phyloP scores from a whole-genome alignment of 2,329 filamentous ascomycete genomes.

The Metarhizium album region DNA sequence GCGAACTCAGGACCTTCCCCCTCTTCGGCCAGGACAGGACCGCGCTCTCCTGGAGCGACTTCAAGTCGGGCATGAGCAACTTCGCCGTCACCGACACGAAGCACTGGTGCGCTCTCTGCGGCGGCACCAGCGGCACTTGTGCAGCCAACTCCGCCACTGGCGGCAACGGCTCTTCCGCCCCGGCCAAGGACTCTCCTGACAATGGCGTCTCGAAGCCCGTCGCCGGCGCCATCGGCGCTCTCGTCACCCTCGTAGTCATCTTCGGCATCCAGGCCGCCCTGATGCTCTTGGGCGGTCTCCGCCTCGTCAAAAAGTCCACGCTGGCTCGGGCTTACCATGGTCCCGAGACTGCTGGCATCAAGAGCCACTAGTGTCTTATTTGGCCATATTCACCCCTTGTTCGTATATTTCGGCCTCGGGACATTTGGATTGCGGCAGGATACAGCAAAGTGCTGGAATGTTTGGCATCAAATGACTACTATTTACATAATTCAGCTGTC shows the following conservation, averaged over 20 bases:
- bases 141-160: constrained; percentile 25
- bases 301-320: constrained; percentile 36
- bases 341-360: constrained; percentile 9
- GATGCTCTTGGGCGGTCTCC: constrained; percentile 32
- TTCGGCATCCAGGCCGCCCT: constrained; percentile 33
- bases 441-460: neutral
- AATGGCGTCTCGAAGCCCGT: constrained; percentile 54
- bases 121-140: constrained; percentile 59
- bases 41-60: constrained; percentile 57
- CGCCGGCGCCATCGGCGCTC: constrained; percentile 73
- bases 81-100: constrained; percentile 55
- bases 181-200: constrained; percentile 13
- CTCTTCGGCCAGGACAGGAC: constrained; percentile 48
- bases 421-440: neutral
- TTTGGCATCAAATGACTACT: neutral
- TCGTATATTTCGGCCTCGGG: neutral
- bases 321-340: constrained; percentile 11
- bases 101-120: constrained; percentile 67
- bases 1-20: constrained; percentile 42
- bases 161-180: constrained; percentile 14
- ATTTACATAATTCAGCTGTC: neutral
- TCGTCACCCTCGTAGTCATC: constrained; percentile 46
- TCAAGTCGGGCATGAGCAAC: constrained; percentile 49
- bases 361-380: constrained; percentile 7
- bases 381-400: neutral